Evolutionary conservation across 148 eudicot genomes (phyloP), one percentile per base, ranked within the genome.

Genomic region (Silene conica): DNA sequence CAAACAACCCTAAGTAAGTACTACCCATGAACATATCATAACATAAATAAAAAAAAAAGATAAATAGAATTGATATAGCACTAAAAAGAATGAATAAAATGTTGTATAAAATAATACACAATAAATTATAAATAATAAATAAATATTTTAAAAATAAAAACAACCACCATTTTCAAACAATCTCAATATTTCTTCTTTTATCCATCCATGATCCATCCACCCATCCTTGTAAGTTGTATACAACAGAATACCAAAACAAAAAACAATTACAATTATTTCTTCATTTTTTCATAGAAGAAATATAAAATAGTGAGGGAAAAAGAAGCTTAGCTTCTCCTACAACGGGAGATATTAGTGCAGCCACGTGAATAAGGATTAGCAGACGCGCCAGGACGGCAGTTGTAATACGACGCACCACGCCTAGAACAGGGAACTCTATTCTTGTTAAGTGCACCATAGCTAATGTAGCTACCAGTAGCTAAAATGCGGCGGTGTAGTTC

Each of bases 321-420:
- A n/a, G 2, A 28, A 0, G 18, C 34, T 73, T 69, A 81, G 60
- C 83, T 73, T 55, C 81, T 58, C 4, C 61, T 54, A 75, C 92
- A 88, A 25, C 77, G 79, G 28, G 88, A 76, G 50, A 89, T 85
- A 45, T 58, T 57, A 38, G 84, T 81, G 74, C 92, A 89, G 0
- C 89, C 88, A 21, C 90, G 87, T 8, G 26, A 22, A 75, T 89
- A 89, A 0, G 89, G 92, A 20, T 89, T 89, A 25, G 88, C 88
- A 77, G 74, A 81, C 8, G 80, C 83, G 9, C 87, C 83, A 2
- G 80, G 66, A 6, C 72, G 78, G 63, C 92, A 88, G 55, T 88
- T 86, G 76, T 86, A 88, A 70, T 88, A 88, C 0, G 89, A 86
- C 0, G 84, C 84, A 4, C 92, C 92, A 57, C 87, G 87, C 21